These are phyloP conservation scores for Cubamyces lactineus DNA, from an alignment of 768 basidiomycete genomes.

Conservation along the genomic window DNA sequence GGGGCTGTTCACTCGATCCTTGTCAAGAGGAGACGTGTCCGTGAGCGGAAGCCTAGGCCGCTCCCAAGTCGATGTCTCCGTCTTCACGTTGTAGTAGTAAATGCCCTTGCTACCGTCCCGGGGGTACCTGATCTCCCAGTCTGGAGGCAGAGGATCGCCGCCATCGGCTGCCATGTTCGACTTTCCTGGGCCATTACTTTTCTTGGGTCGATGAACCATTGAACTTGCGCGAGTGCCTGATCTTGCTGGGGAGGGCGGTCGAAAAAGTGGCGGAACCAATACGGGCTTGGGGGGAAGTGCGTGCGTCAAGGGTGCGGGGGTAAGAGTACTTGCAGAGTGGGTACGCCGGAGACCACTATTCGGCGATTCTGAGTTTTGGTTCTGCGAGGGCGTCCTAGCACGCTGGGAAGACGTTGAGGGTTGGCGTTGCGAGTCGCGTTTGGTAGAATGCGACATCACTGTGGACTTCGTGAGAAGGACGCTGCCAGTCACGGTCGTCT, in stretches of 20 bases:
- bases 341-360: conserved; percentile 30
- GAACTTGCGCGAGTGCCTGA: conserved; percentile 64
- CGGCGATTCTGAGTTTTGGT: conserved; percentile 31
- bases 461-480: conserved; percentile 3
- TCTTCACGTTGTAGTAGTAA: conserved; percentile 64
- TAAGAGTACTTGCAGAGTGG: conserved; percentile 38
- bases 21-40: conserved; percentile 31
- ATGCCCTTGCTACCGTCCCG: conserved; percentile 46
- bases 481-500: conserved; percentile 16
- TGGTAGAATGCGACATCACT: conserved; percentile 22
- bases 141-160: conserved; percentile 49
- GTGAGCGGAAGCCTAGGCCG: conserved; percentile 43
- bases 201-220: conserved; percentile 58
- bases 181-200: conserved; percentile 37
- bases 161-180: conserved; percentile 26
- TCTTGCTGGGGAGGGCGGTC: conserved; percentile 53
- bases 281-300: conserved; percentile 71
- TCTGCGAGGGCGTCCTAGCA: conserved; percentile 20
- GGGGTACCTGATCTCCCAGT: conserved; percentile 63
- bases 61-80: conserved; percentile 61
- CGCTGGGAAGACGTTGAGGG: conserved; percentile 24
- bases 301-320: conserved; percentile 47
- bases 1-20: conserved; percentile 27
- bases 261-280: conserved; percentile 51
- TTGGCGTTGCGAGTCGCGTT: conserved; percentile 32